A percentile compares a stretch with the other conserved stretches of the same genome.
Evolutionary conservation across 2,329 filamentous ascomycete species (phyloP).

Genomic region (Lasiodiplodia sp.): DNA sequence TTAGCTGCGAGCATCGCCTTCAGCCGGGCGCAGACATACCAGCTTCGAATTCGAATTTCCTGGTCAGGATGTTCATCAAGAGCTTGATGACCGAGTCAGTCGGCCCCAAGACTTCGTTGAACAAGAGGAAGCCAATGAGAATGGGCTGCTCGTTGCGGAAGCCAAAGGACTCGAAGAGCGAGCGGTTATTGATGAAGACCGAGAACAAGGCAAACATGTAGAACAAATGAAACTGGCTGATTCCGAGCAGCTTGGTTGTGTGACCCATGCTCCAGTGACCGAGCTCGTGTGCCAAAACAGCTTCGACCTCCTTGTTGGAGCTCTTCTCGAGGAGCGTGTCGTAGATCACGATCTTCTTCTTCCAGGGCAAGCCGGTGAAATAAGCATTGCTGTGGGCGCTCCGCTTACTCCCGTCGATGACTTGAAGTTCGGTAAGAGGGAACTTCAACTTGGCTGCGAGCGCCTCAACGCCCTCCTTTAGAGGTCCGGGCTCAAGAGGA

Average conservation of each 20-base stretch:
- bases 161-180: slow-evolving; percentile 89
- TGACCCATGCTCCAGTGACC: slow-evolving; percentile 97
- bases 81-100: slow-evolving; percentile 96
- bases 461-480: slow-evolving; percentile 87
- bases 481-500: slow-evolving; percentile 81
- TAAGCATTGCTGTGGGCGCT: slow-evolving; percentile 91
- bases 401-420: slow-evolving; percentile 91
- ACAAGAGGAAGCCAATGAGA: slow-evolving; percentile 96
- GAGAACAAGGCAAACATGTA: slow-evolving; percentile 98
- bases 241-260: slow-evolving; percentile 88
- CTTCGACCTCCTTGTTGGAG: slow-evolving; percentile 88
- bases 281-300: slow-evolving; percentile 92
- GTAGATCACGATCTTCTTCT: slow-evolving; percentile 99
- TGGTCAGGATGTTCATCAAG: slow-evolving; percentile 92
- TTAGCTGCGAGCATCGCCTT: slow-evolving; percentile 27
- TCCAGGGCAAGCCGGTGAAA: slow-evolving; percentile 98
- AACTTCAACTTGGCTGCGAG: slow-evolving; percentile 87
- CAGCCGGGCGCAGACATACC: slow-evolving; percentile 53
- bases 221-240: slow-evolving; percentile 85
- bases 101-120: slow-evolving; percentile 93
- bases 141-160: slow-evolving; percentile 85
- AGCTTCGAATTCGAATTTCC: slow-evolving; percentile 95
- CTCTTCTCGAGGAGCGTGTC: slow-evolving; percentile 98
- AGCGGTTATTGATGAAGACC: slow-evolving; percentile 94
- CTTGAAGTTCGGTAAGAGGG: slow-evolving; percentile 89